Conservation (phyloP, 2,329 filamentous ascomycete genomes). For the Talaromyces sp. region DNA sequence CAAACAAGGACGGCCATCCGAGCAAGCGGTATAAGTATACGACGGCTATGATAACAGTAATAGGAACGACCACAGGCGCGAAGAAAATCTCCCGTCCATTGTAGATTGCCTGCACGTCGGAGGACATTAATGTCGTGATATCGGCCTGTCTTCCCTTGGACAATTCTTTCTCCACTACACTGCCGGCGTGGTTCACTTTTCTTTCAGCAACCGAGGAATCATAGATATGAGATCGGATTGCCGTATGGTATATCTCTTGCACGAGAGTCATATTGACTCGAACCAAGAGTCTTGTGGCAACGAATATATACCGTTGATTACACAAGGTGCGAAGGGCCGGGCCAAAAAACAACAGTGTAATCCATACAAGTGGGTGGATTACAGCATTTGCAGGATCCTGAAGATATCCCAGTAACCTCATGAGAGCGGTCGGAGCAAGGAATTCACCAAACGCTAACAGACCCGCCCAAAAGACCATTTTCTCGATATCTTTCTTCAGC, state of each 20-base stretch:
- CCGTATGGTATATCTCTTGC: slow-evolving; percentile 55
- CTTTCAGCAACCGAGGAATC: slow-evolving; percentile 32
- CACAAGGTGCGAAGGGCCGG: slow-evolving; percentile 46
- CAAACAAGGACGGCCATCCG: slow-evolving; percentile 53
- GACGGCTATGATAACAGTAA: slow-evolving; percentile 46
- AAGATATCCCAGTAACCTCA: slow-evolving; percentile 50
- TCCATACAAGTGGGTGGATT: slow-evolving; percentile 50
- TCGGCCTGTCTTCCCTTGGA: slow-evolving; percentile 45
- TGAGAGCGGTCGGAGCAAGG: slow-evolving; percentile 51
- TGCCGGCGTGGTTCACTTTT: slow-evolving; percentile 8
- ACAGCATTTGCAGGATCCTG: slow-evolving; percentile 42
- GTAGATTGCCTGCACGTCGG: slow-evolving; percentile 54
- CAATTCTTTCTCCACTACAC: slow-evolving; percentile 21
- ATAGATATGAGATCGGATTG: slow-evolving; percentile 52
- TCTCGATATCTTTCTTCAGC: slow-evolving; percentile 23
- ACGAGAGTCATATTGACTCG: slow-evolving; percentile 54
- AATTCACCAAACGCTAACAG: slow-evolving; percentile 40
- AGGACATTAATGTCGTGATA: slow-evolving; percentile 55
- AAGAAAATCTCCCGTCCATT: slow-evolving; percentile 50
- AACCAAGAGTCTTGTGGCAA: slow-evolving; percentile 52
- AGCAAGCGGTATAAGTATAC: slow-evolving; percentile 52
- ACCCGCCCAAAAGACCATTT: slow-evolving; percentile 26
- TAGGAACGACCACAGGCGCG: slow-evolving; percentile 43
- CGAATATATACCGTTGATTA: slow-evolving; percentile 56
- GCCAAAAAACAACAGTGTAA: slow-evolving; percentile 51